phyloP scores from a whole-genome alignment of 768 basidiomycete genomes.

The Russula earlei region DNA sequence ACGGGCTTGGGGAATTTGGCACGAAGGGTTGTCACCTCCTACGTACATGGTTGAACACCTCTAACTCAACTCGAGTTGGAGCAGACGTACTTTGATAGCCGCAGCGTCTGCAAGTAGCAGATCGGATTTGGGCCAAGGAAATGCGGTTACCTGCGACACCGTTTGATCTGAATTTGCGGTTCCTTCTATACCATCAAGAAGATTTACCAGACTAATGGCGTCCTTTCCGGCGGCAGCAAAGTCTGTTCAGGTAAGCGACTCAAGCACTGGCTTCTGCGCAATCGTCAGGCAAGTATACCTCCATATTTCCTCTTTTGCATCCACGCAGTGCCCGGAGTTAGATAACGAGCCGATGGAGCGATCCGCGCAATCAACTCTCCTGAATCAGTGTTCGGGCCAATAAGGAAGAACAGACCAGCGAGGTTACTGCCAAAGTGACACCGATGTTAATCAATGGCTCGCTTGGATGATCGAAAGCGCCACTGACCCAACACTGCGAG shows the following conservation, averaged over 20 bases:
- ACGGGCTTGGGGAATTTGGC: constrained; percentile 50
- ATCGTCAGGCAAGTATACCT: not conserved
- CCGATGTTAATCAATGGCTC: not conserved
- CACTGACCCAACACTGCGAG: not conserved
- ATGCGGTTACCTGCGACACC: not conserved
- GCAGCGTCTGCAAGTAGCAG: constrained; percentile 11
- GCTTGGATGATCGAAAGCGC: not conserved
- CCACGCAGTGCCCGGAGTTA: not conserved
- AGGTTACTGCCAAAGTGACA: not conserved
- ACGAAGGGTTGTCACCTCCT: constrained; percentile 44
- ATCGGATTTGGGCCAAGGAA: not conserved
- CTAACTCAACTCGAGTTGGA: not conserved
- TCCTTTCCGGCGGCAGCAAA: constrained; percentile 9
- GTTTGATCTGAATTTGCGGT: not conserved
- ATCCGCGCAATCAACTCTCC: not conserved
- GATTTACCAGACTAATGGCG: not conserved
- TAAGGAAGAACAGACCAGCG: constrained; percentile 2
- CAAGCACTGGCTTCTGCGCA: no score
- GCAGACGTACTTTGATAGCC: constrained; percentile 9
- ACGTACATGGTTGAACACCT: not conserved
- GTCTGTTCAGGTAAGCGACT: not conserved
- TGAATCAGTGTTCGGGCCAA: not conserved
- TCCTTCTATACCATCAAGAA: not conserved
- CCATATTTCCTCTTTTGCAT: not conserved
- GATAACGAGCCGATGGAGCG: not conserved